Percentiles rank a stretch among this genome's conserved stretches.
Conservation (phyloP, 371 early-diverging fungal genomes). For the Actinomucor elegans region DNA sequence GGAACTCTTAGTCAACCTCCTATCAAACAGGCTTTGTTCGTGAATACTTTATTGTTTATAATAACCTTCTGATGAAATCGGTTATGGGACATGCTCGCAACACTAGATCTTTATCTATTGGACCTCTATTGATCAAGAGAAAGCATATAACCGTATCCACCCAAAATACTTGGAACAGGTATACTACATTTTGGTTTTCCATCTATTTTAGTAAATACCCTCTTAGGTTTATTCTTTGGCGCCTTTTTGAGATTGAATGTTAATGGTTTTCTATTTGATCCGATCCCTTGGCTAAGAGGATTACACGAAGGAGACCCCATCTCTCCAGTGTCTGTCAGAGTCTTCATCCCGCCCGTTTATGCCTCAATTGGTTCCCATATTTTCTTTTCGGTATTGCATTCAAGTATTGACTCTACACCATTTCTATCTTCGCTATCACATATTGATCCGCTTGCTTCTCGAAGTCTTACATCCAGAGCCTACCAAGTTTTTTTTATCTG, state of each 20-base stretch:
- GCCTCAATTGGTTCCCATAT: too few relatives aligned
- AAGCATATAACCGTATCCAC: conserved; percentile 18
- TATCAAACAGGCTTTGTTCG: conserved; percentile 17
- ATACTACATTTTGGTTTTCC: conserved; percentile 2
- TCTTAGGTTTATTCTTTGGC: not conserved
- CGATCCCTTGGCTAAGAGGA: conserved; percentile 9
- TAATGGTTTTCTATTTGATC: conserved; percentile 1
- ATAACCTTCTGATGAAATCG: conserved; percentile 1
- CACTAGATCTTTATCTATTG: not conserved
- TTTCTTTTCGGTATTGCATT: too few relatives aligned
- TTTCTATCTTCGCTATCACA: too few relatives aligned
- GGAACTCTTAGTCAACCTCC: not conserved
- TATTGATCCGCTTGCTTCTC: too few relatives aligned
- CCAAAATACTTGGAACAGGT: conserved; percentile 2
- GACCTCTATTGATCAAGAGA: conserved; percentile 10
- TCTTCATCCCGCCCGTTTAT: too few relatives aligned
- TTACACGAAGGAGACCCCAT: conserved; percentile 32
- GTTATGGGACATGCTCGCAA: not conserved
- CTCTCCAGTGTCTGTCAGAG: conserved; percentile 19
- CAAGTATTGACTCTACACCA: too few relatives aligned
- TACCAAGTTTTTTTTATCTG: too few relatives aligned
- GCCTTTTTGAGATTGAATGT: not conserved
- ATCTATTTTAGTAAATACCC: not conserved
- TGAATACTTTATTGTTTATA: conserved; percentile 9
- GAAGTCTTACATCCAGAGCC: too few relatives aligned